Conservation (phyloP, 352 stramenopile species). For the Phytophthora hibernalis region DNA sequence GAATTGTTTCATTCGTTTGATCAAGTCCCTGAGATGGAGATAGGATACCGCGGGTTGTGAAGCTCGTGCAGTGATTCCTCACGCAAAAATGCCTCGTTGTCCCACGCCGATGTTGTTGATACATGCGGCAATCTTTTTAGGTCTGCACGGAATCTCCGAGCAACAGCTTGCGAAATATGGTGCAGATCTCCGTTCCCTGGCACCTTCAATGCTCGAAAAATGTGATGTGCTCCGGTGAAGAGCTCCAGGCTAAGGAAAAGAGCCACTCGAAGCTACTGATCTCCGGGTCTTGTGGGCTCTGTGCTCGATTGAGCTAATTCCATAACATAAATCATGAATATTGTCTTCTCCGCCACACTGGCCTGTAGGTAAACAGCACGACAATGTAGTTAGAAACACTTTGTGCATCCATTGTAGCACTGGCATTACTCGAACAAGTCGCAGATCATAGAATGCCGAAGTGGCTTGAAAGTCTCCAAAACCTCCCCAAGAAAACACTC, state of each 20-base stretch:
- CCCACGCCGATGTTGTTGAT: constrained; percentile 31
- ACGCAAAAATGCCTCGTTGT: constrained; percentile 48
- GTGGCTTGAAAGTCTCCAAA: constrained; percentile 48
- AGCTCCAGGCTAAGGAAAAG: constrained; percentile 60
- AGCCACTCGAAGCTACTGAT: constrained; percentile 35
- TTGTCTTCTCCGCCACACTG: constrained; percentile 29
- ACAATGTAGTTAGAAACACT: background rate
- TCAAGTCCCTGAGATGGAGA: constrained; percentile 56
- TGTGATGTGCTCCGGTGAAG: constrained; percentile 45
- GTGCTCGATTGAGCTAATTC: constrained; percentile 34
- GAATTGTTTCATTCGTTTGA: background rate
- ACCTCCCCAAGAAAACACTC: constrained; percentile 63
- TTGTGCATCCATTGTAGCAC: background rate
- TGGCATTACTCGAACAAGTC: constrained; percentile 51
- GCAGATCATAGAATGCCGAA: constrained; percentile 61
- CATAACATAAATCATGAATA: constrained; percentile 62
- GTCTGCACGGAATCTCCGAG: constrained; percentile 38
- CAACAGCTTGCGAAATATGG: constrained; percentile 40
- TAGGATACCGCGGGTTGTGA: constrained; percentile 52
- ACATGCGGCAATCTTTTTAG: constrained; percentile 33
- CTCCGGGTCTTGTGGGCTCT: background rate
- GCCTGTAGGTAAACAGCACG: constrained; percentile 25
- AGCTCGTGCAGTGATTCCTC: constrained; percentile 49
- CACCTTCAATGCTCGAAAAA: constrained; percentile 57
- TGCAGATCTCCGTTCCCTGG: constrained; percentile 40